Percentiles rank a stretch among this genome's conserved stretches.
Evolutionary conservation across 2,329 filamentous ascomycete species (phyloP).

Genomic region (Alternaria ventricosa): DNA sequence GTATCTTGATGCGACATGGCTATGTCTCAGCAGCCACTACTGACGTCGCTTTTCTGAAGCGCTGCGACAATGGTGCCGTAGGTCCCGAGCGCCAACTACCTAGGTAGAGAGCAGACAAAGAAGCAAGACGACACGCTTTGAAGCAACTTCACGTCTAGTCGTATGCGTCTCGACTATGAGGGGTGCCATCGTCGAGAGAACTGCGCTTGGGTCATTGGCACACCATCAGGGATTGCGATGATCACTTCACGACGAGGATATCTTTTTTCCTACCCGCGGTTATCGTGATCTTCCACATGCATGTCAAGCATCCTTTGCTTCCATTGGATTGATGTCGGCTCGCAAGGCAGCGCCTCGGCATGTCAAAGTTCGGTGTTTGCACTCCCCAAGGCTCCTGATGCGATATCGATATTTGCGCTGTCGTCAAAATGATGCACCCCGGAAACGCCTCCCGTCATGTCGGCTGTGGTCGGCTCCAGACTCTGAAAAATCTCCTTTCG

Average conservation of each 20-base stretch:
- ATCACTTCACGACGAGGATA: background rate
- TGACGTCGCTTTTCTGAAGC: background rate
- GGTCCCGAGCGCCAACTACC: background rate
- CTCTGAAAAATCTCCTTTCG: background rate
- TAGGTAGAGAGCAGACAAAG: background rate
- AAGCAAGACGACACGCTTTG: background rate
- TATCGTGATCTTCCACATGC: background rate
- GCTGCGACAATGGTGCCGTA: background rate
- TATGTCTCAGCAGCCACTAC: too few species aligned
- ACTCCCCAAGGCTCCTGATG: background rate
- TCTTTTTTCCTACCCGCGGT: background rate
- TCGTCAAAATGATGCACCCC: background rate
- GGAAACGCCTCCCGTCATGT: background rate
- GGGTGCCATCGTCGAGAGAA: background rate
- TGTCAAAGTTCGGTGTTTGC: background rate
- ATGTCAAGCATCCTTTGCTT: background rate
- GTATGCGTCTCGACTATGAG: background rate
- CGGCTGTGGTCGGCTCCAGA: conserved; percentile 1
- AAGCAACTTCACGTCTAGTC: background rate
- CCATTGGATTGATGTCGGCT: background rate
- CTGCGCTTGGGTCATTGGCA: background rate
- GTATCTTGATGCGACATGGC: background rate
- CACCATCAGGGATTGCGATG: background rate
- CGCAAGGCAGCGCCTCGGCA: background rate
- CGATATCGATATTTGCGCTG: background rate